Evolutionary conservation across 163 green algal species (phyloP), one percentile per base, ranked within the genome.

Genomic region (Scenedesmus sp.): DNA sequence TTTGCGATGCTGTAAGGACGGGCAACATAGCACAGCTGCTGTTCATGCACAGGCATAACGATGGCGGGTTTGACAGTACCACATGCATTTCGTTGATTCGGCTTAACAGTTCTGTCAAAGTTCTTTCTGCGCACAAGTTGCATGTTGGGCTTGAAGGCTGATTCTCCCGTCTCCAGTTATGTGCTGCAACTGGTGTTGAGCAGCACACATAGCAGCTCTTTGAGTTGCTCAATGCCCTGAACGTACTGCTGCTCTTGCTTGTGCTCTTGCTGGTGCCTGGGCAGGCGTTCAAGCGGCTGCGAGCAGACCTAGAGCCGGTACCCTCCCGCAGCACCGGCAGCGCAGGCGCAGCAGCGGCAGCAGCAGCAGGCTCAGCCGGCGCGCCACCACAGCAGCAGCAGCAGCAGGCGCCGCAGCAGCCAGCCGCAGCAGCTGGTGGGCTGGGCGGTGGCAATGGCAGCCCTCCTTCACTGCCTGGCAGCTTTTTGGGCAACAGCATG

Each of bases 241-340:
- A 54, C 34, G 26, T 12, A 3, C 13, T 3, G 13, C 10, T 59
- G 87, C 10, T 79, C 20, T 6, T 87, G 56, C 60, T 26, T 91
- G 9, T 10, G 26, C 3, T 79, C 8, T 9, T 87, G 57, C 2
- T 56, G 26, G 23, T 81, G 12, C 34, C 26, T 84, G 34, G 34
- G 77, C 81, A 92, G 62, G 88, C 82, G 1, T 92, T 91, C 87
- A 91, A 91, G 76, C 13, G 26, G 26, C 26, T 91, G 26, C 76
- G 87, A 66, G 87, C 87, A 15, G 87, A 91, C 26, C 76, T 87
- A 2, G 57, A 79, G 15, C 57, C 10, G 20, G 26, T 59, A 6
- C 73, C 23, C 3, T 64, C 7, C 2, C 16, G 10, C n/a, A 56
- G 56, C 83, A 56, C 16, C 67, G 23, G 18, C 73, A 60, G 18